These are phyloP conservation scores for Cyberlindnera bimundalis DNA, from an alignment of 805 yeast species.

Conservation along the genomic window DNA sequence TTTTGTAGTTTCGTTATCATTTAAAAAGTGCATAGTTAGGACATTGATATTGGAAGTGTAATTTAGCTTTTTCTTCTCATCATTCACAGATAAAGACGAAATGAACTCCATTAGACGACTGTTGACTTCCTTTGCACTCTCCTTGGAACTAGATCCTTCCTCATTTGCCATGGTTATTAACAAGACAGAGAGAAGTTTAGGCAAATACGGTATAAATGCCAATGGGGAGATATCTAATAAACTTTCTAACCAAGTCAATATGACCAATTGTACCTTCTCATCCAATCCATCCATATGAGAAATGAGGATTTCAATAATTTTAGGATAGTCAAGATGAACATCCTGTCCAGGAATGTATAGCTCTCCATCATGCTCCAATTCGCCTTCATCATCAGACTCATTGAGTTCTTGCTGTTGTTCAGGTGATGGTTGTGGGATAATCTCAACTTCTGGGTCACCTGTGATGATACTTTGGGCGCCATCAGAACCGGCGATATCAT, in stretches of 20 bases:
- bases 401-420: background rate
- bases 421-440: background rate
- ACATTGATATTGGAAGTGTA: slow-evolving; percentile 64
- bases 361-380: slow-evolving; percentile 42
- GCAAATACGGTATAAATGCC: slow-evolving; percentile 69
- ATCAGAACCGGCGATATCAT: background rate
- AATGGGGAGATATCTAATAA: slow-evolving; percentile 70
- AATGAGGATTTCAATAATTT: slow-evolving; percentile 76
- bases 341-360: slow-evolving; percentile 76
- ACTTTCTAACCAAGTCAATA: slow-evolving; percentile 77
- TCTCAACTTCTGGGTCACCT: background rate
- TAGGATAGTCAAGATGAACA: slow-evolving; percentile 73
- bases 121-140: slow-evolving; percentile 55
- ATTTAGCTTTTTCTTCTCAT: slow-evolving; percentile 37
- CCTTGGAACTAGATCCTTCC: slow-evolving; percentile 43
- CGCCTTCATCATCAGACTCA: slow-evolving; percentile 9
- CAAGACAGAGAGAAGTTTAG: slow-evolving; percentile 68
- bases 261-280: slow-evolving; percentile 73
- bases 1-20: slow-evolving; percentile 76
- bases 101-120: slow-evolving; percentile 50
- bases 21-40: slow-evolving; percentile 66
- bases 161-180: slow-evolving; percentile 54
- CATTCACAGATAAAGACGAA: slow-evolving; percentile 23
- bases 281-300: slow-evolving; percentile 68
- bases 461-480: background rate